Evolutionary conservation across 2,329 filamentous ascomycete species (phyloP), one percentile per base, ranked within the genome.

Genomic region (Thelonectria discophora): DNA sequence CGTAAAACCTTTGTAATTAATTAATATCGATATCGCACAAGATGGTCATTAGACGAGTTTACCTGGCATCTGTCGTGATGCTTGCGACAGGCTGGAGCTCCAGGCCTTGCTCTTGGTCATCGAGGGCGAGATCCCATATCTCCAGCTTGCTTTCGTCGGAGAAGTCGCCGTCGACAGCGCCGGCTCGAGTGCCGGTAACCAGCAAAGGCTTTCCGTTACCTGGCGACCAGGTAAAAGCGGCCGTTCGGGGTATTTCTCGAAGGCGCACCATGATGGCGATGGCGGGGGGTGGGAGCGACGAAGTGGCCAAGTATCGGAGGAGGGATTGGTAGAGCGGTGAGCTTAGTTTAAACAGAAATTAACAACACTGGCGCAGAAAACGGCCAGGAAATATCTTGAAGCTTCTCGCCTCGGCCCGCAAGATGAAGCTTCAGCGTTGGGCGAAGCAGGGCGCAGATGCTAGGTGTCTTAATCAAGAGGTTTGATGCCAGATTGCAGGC

Each of bases 141-240:
- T 99, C 95, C 60, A 99, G 83, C 81, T 94, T 94, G 66, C 93
- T 97, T 77, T 98, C 94, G 78, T 95, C 95, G 27, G 95, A 98
- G 80, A 99, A 99, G 78, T 98, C 94, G 71, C 92, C 94, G 79
- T 97, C 93, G 43, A 99, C 93, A 72, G 95, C 95, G 66, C 95
- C 95, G 64, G 95, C 94, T 71, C 94, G 90, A 48, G 95, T 99
- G 72, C 95, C 95, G 27, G 95, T 99, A 63, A 93, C 94, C 67
- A 99, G 84, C 70, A 97, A 84, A 71, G 94, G 93, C 70, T 89
- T 88, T 40, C 87, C 86, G 52, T 92, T 81, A 71, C 89, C 91
- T 24, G 94, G 91, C 70, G 93, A 97, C 94, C 95, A 99, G 75
- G 95, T 93, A 79, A 99, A 99, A 73, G 94, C 91, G 78, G 94